A percentile compares a stretch with the other conserved stretches of the same genome.
phyloP scores from a whole-genome alignment of 495 filamentous ascomycete genomes.

The Aspergillus panamensis region DNA sequence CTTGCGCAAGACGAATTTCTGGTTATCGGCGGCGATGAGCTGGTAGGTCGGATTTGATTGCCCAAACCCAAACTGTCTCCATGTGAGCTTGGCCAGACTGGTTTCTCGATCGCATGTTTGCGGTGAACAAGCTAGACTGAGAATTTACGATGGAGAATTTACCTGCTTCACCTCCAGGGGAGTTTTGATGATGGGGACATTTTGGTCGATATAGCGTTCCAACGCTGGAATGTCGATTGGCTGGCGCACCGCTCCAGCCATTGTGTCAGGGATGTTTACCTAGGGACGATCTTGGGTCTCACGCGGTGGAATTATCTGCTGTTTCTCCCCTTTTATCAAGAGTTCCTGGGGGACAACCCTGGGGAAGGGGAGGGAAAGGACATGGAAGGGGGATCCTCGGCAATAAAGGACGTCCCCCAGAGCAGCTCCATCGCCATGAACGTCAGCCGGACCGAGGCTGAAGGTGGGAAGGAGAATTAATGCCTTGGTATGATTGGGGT shows the following conservation, averaged over 20 bases:
- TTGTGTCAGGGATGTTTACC: slow-evolving; percentile 36
- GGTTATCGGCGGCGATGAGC: slow-evolving; percentile 63
- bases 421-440: neutral
- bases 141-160: too few species aligned
- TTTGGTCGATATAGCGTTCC: slow-evolving; percentile 68
- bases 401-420: neutral
- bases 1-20: slow-evolving; percentile 83
- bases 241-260: slow-evolving; percentile 88
- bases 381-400: neutral
- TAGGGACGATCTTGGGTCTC: neutral
- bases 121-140: too few species aligned
- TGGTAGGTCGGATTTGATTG: slow-evolving; percentile 98
- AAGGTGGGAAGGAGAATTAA: too few species aligned
- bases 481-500: neutral
- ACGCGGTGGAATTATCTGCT: neutral
- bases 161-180: slow-evolving; percentile 90
- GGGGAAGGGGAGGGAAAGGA: neutral
- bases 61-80: slow-evolving; percentile 80
- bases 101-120: too few species aligned
- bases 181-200: slow-evolving; percentile 73
- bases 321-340: neutral
- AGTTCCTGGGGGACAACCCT: neutral
- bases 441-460: neutral
- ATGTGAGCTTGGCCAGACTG: too few species aligned
- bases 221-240: slow-evolving; percentile 76